These are phyloP conservation scores for Clitocybe nebularis DNA, from an alignment of 1,284 basidiomycete species.

Conservation along the genomic window DNA sequence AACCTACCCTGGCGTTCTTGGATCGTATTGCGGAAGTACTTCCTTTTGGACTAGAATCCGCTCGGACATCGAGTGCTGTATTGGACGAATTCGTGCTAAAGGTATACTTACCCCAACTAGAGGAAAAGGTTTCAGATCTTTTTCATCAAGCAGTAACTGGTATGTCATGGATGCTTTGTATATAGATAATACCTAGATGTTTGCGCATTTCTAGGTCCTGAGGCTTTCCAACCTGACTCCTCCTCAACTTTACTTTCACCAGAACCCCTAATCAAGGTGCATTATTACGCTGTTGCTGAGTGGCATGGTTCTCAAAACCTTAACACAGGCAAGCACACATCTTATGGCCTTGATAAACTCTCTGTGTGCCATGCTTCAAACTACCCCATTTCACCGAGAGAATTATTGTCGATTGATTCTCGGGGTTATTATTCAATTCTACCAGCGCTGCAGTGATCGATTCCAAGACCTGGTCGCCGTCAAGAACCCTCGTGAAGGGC, in stretches of 20 bases:
- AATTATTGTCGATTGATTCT: slow-evolving; percentile 93
- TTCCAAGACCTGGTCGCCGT: slow-evolving; percentile 74
- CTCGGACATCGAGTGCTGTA: slow-evolving; percentile 69
- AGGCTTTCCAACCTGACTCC: slow-evolving; percentile 81
- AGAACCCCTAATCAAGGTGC: slow-evolving; percentile 82
- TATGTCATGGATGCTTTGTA: slow-evolving; percentile 27
- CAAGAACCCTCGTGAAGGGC: slow-evolving; percentile 27
- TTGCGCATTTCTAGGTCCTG: slow-evolving; percentile 49
- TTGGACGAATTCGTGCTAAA: slow-evolving; percentile 94
- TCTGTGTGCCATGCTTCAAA: slow-evolving; percentile 87
- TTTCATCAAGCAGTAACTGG: slow-evolving; percentile 86
- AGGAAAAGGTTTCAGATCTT: slow-evolving; percentile 87
- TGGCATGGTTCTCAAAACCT: too few species aligned
- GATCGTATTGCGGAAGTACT: slow-evolving; percentile 69
- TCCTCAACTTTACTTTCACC: slow-evolving; percentile 57
- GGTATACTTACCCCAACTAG: slow-evolving; percentile 91
- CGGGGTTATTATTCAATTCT: slow-evolving; percentile 95
- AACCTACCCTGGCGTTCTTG: slow-evolving; percentile 88
- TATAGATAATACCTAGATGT: not conserved
- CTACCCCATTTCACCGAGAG: slow-evolving; percentile 95
- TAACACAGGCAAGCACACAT: slow-evolving; percentile 68
- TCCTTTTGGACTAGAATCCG: slow-evolving; percentile 71
- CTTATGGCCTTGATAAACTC: slow-evolving; percentile 91
- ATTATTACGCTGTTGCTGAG: too few species aligned
- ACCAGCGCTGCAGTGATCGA: slow-evolving; percentile 87